Percentiles rank a stretch among this genome's conserved stretches.
phyloP scores from a whole-genome alignment of 2,329 filamentous ascomycete genomes.

The Ceratocystis papillata region DNA sequence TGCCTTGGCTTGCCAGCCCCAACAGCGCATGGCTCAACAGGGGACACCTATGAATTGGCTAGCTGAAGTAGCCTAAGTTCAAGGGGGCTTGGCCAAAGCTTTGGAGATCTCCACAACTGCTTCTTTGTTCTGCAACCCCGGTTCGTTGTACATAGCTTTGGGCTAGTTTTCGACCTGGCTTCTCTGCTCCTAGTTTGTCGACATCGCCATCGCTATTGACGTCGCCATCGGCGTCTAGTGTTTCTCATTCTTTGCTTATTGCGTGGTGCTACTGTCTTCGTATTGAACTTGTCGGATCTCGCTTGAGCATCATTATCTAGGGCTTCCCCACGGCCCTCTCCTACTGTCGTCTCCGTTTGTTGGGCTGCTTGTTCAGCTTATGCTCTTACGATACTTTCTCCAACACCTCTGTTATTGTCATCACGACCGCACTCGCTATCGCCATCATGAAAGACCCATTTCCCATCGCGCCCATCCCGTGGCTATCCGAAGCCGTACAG shows the following conservation, averaged over 20 bases:
- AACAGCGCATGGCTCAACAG: conserved; percentile 2
- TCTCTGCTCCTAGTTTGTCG: not conserved
- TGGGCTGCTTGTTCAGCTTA: not conserved
- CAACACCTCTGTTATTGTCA: not conserved
- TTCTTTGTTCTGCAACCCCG: not conserved
- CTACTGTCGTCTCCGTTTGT: not conserved
- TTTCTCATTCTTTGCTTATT: not conserved
- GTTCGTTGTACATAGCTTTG: not conserved
- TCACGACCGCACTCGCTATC: not conserved
- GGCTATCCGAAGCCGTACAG: conserved; percentile 45
- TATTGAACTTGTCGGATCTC: not conserved
- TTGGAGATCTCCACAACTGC: not conserved
- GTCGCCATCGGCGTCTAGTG: not conserved
- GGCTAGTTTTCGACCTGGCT: not conserved
- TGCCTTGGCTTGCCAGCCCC: not conserved
- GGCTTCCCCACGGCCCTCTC: not conserved
- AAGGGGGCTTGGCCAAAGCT: conserved; percentile 8
- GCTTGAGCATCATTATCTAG: not conserved
- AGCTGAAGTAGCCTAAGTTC: not conserved
- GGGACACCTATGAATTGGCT: not conserved
- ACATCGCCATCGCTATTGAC: not conserved
- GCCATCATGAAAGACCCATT: conserved; percentile 61
- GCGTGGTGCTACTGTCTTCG: not conserved
- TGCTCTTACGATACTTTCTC: not conserved
- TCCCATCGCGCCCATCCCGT: conserved; percentile 50